Conservation (phyloP, 371 early-diverging fungal species). For the Batrachochytrium dendrobatidis region DNA sequence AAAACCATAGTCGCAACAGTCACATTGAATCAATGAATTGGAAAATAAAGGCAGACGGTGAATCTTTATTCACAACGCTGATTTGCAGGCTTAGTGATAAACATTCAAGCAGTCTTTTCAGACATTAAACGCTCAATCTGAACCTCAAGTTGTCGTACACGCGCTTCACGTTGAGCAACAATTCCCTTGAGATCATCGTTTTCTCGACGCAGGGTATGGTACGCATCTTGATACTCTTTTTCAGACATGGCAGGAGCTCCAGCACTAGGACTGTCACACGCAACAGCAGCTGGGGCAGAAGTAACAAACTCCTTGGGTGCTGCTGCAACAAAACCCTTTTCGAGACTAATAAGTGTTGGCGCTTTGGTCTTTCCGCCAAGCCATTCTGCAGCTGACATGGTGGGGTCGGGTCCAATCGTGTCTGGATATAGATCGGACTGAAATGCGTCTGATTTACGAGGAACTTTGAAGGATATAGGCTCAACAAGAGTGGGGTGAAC, state of each 20-base stretch:
- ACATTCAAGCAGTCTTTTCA: no score
- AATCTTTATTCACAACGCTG: no score
- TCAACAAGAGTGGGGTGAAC: constrained; percentile 78
- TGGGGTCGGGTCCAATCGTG: constrained; percentile 69
- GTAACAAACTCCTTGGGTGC: constrained; percentile 70
- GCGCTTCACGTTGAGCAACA: constrained; percentile 63
- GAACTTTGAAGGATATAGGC: constrained; percentile 94
- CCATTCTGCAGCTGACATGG: constrained; percentile 84
- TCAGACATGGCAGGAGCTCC: constrained; percentile 41
- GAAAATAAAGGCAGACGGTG: no score
- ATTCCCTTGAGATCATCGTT: constrained; percentile 76
- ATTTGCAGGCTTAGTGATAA: no score
- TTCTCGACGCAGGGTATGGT: constrained; percentile 66
- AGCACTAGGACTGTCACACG: constrained; percentile 21
- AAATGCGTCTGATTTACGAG: constrained; percentile 96
- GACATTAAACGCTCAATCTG: constrained; percentile 27
- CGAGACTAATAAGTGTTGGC: constrained; percentile 68
- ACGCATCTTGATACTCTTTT: constrained; percentile 70
- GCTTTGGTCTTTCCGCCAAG: constrained; percentile 73
- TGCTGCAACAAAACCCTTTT: constrained; percentile 64
- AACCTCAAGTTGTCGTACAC: constrained; percentile 74
- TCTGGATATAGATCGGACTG: constrained; percentile 93
- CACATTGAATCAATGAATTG: no score
- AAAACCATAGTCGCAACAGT: no score
- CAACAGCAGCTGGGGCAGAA: constrained; percentile 50